phyloP scores from a whole-genome alignment of 1,139 yeast genomes.

The Eremothecium coryli region DNA sequence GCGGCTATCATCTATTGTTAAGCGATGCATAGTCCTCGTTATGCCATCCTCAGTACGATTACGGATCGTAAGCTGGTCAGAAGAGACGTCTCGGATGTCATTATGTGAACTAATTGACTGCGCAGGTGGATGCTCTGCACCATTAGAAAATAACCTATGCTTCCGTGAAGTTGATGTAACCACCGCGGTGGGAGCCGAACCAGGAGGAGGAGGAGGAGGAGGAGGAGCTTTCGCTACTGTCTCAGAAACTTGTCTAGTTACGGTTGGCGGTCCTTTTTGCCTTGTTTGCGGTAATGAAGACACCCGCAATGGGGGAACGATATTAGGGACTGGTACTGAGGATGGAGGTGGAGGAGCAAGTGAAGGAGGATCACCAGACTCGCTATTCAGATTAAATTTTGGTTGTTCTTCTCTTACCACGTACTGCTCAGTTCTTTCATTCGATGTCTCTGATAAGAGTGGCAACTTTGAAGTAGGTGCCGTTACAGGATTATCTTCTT shows the following conservation, averaged over 20 bases:
- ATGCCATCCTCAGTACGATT: slow-evolving; percentile 36
- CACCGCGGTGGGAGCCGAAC: slow-evolving; percentile 14
- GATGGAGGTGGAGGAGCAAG: not conserved
- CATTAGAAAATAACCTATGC: slow-evolving; percentile 28
- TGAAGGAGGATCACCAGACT: not conserved
- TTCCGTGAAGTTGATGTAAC: slow-evolving; percentile 16
- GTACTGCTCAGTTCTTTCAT: slow-evolving; percentile 38
- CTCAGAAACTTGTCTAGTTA: slow-evolving; percentile 15
- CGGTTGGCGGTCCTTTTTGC: slow-evolving; percentile 10
- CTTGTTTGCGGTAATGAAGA: slow-evolving; percentile 12
- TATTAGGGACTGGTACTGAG: not conserved
- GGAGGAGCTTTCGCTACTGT: slow-evolving; percentile 10
- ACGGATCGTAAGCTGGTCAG: slow-evolving; percentile 28
- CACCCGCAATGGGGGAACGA: slow-evolving; percentile 21
- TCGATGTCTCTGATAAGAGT: slow-evolving; percentile 41
- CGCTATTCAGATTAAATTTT: too few species aligned
- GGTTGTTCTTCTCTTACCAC: too few species aligned
- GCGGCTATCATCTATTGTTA: slow-evolving; percentile 61
- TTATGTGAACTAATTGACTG: slow-evolving; percentile 16
- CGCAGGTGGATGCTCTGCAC: slow-evolving; percentile 1
- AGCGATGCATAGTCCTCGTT: slow-evolving; percentile 33
- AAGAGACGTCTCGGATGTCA: slow-evolving; percentile 32
- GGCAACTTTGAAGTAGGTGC: too few species aligned
- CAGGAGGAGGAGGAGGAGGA: slow-evolving; percentile 28
- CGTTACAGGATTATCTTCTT: too few species aligned